Percentiles rank a stretch among this genome's conserved stretches.
Conservation (phyloP, 2,329 filamentous ascomycete genomes). For the Didymella keratinophila region DNA sequence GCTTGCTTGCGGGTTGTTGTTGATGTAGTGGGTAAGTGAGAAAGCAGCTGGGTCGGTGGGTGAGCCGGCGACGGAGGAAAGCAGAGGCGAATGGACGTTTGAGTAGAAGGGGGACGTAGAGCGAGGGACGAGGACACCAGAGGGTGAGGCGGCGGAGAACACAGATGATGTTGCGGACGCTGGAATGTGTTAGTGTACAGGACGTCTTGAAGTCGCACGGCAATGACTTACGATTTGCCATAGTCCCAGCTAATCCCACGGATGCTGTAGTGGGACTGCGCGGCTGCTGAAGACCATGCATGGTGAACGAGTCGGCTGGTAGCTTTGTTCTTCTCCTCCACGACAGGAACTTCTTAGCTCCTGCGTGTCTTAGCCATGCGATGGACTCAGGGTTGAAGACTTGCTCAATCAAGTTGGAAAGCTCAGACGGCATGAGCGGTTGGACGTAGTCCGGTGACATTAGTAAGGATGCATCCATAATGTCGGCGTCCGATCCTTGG, state of each 20-base stretch:
- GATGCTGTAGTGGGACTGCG: conserved; percentile 41
- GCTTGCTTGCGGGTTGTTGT: conserved; percentile 67
- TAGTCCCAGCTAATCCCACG: conserved; percentile 37
- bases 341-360: conserved; percentile 80
- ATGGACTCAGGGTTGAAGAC: conserved; percentile 82
- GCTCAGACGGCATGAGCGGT: conserved; percentile 79
- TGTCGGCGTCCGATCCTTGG: conserved; percentile 74
- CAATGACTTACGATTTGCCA: conserved; percentile 34
- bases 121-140: conserved; percentile 50
- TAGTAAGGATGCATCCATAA: conserved; percentile 89
- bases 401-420: conserved; percentile 71
- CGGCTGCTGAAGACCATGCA: conserved; percentile 37
- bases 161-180: conserved; percentile 48
- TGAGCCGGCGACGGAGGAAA: conserved; percentile 44
- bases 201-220: too few species aligned
- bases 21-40: conserved; percentile 53
- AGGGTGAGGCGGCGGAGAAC: conserved; percentile 48
- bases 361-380: conserved; percentile 80
- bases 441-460: conserved; percentile 93
- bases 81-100: conserved; percentile 47
- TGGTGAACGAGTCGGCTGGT: conserved; percentile 37
- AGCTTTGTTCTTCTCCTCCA: conserved; percentile 65
- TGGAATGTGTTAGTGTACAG: conserved; percentile 4
- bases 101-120: conserved; percentile 47
- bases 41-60: conserved; percentile 46